These are phyloP conservation scores for Malassezia sp. DNA, from an alignment of 1,284 basidiomycete genomes.

Conservation along the genomic window DNA sequence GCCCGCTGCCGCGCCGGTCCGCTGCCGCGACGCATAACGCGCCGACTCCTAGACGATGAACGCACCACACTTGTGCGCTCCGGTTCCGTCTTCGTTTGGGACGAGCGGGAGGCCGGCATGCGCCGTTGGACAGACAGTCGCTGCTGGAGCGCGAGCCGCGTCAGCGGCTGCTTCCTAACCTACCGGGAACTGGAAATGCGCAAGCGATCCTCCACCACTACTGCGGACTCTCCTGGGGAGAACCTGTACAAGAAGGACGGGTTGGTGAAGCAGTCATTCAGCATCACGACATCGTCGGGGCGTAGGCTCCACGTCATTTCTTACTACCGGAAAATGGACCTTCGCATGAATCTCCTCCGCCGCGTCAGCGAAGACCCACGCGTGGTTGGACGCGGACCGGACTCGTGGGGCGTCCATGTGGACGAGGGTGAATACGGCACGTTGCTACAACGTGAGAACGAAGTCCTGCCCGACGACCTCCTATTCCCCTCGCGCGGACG, in stretches of 20 bases:
- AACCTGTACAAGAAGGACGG: constrained; percentile 46
- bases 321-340: constrained; percentile 42
- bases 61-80: constrained; percentile 34
- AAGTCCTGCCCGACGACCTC: constrained; percentile 1
- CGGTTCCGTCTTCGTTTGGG: constrained; percentile 44
- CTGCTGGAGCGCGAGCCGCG: constrained; percentile 50
- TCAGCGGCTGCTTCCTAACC: constrained; percentile 50
- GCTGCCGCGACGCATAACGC: constrained; percentile 35
- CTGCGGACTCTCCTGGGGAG: constrained; percentile 25
- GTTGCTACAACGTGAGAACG: constrained; percentile 4
- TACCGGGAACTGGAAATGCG: constrained; percentile 47
- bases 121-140: constrained; percentile 51
- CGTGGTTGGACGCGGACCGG: constrained; percentile 24
- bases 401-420: constrained; percentile 19
- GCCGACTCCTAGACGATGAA: constrained; percentile 39
- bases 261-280: constrained; percentile 46
- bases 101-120: constrained; percentile 48
- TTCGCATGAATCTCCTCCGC: constrained; percentile 30
- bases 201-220: constrained; percentile 29
- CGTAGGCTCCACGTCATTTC: constrained; percentile 45
- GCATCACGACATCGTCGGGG: constrained; percentile 41
- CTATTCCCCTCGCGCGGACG: too few species aligned
- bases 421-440: constrained; percentile 21
- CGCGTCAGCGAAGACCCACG: constrained; percentile 42
- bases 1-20: constrained; percentile 10